Evolutionary conservation across 2,329 filamentous ascomycete genomes (phyloP).

Genomic region (Epichloe elymi): DNA sequence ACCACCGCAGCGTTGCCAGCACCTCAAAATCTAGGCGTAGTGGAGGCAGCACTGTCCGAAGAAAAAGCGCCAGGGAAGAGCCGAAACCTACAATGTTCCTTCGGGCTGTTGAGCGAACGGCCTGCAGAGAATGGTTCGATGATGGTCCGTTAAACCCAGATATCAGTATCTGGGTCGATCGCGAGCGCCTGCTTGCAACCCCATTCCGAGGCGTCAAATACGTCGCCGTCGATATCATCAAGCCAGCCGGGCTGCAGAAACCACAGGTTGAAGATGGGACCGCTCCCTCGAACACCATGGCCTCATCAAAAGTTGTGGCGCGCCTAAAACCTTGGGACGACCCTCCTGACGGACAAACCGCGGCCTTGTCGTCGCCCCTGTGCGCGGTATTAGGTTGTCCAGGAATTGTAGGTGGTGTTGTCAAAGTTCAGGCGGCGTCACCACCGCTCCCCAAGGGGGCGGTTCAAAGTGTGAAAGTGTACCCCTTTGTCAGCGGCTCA

Average conservation of each 20-base stretch:
- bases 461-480: slow-evolving; percentile 58
- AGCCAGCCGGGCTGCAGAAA: slow-evolving; percentile 63
- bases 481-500: slow-evolving; percentile 55
- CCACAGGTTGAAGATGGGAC: slow-evolving; percentile 55
- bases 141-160: slow-evolving; percentile 43
- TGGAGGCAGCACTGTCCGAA: slow-evolving; percentile 59
- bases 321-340: slow-evolving; percentile 70
- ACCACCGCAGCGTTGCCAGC: slow-evolving; percentile 68
- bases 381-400: slow-evolving; percentile 60
- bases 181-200: slow-evolving; percentile 58
- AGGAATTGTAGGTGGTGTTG: slow-evolving; percentile 69
- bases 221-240: slow-evolving; percentile 75
- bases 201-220: slow-evolving; percentile 64
- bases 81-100: slow-evolving; percentile 60
- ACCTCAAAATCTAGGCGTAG: slow-evolving; percentile 67
- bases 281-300: slow-evolving; percentile 31
- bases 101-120: slow-evolving; percentile 58
- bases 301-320: slow-evolving; percentile 54
- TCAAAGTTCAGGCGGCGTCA: slow-evolving; percentile 76
- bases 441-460: slow-evolving; percentile 53
- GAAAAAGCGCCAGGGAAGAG: slow-evolving; percentile 46
- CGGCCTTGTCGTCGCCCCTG: slow-evolving; percentile 64
- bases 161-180: slow-evolving; percentile 74
- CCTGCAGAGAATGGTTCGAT: slow-evolving; percentile 68
- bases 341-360: slow-evolving; percentile 68